Percentiles rank a stretch among this genome's conserved stretches.
These are phyloP conservation scores for Lentinula edodes DNA, from an alignment of 768 basidiomycete genomes.

Conservation along the genomic window DNA sequence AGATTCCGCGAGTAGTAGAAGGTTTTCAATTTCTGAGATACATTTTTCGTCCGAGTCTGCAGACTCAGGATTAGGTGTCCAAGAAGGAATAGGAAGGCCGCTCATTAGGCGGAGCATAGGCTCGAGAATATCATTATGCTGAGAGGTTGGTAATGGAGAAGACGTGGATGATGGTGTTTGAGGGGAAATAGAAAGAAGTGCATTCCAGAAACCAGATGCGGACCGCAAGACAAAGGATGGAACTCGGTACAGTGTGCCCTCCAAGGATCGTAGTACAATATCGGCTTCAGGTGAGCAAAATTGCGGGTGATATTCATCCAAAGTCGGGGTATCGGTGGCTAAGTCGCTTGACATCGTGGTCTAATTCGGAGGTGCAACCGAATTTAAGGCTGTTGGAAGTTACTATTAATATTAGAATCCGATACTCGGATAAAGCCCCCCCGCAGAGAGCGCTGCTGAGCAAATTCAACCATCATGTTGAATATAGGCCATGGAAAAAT, in stretches of 20 bases:
- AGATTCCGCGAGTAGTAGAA: constrained; percentile 35
- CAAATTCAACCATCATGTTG: too few relatives aligned
- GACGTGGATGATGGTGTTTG: not conserved
- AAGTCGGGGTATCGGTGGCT: not conserved
- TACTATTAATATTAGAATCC: too few relatives aligned
- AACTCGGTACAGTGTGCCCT: constrained; percentile 37
- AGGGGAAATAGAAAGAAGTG: constrained; percentile 17
- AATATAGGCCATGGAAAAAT: too few relatives aligned
- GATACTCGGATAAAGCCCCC: too few relatives aligned
- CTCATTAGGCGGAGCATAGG: constrained; percentile 35
- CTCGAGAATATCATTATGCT: constrained; percentile 29
- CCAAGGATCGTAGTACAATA: constrained; percentile 34
- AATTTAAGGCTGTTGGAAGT: too few relatives aligned
- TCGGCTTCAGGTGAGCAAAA: constrained; percentile 37
- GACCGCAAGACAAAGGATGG: constrained; percentile 35
- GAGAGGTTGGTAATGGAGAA: constrained; percentile 22
- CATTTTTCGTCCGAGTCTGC: not conserved
- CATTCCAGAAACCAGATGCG: constrained; percentile 34
- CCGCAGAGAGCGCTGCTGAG: too few relatives aligned
- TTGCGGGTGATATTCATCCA: constrained; percentile 19
- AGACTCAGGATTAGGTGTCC: not conserved
- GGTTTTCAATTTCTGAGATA: constrained; percentile 25
- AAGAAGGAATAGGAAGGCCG: constrained; percentile 27
- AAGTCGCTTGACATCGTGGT: constrained; percentile 2
- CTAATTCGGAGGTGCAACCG: too few relatives aligned